Base-by-base conservation (phyloP, 2,329 filamentous ascomycete genomes). In the Purpureocillium lavendulum region DNA sequence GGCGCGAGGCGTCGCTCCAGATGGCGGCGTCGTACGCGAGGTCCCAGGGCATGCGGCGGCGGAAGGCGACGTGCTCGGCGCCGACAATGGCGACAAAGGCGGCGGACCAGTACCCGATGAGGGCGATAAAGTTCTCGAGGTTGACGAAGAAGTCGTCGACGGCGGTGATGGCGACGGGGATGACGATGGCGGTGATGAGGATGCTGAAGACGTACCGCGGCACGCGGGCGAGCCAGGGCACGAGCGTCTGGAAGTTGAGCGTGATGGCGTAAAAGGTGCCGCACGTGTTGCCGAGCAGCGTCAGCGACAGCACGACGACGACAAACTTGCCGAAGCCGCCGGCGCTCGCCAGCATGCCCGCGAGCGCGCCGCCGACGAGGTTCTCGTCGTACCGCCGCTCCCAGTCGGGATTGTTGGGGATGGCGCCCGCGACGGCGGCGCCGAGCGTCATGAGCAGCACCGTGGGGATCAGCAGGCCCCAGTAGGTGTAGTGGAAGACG, bases 281-380 rank as follows among this genome's bases (percentile, higher is more conserved):
- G 2, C 72, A 64, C 10, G 78, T 64, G 55, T 81, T 81, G 18
- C 75, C 77, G 10, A 82, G 58, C 33, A 81, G 55, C 1, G 70
- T 73, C 31, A 79, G 63, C 6, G 72, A 67, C 14, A 81, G 66
- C 7, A 81, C 53, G 2, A 80, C 76, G 2, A 76, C 69, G 14
- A 80, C 60, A 46, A 82, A 80, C 45, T 75, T 74, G 41, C 77
- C 77, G 46, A 82, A 81, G 0, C 73, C 73, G 33, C 74, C 73
- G 0, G 69, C 70, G 4, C 71, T 69, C 2, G 64, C 58, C 1
- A 81, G 62, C 73, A 82, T 80, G 30, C 71, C 75, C 8, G 69
- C 70, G 11, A 82, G 61, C 4, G 79, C 70, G 33, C 77, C 77
- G 21, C 77, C 77, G 1, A 77, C 70, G 5, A 69, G 67, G 30